These are phyloP conservation scores for Echinochloa phyllopogon DNA, from an alignment of 176 grass and related monocot species.

Conservation along the genomic window DNA sequence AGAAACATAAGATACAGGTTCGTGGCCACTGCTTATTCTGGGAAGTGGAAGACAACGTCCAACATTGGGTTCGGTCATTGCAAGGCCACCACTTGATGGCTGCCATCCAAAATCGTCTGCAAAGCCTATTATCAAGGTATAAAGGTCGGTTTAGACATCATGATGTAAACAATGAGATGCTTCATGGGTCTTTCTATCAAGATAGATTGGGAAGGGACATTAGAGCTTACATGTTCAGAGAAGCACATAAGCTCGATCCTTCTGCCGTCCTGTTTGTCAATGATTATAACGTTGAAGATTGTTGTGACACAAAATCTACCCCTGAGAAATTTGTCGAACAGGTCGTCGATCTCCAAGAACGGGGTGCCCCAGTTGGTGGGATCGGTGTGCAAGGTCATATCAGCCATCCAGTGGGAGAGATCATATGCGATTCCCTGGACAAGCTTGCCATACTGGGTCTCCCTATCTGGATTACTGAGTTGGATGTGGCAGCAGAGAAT, in stretches of 20 bases:
- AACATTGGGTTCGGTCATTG: constrained; percentile 79
- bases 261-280: constrained; percentile 92
- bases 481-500: constrained; percentile 84
- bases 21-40: constrained; percentile 96
- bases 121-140: constrained; percentile 77
- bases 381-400: constrained; percentile 96
- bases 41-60: constrained; percentile 89
- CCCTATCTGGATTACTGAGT: constrained; percentile 91
- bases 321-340: constrained; percentile 85
- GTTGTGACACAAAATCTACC: constrained; percentile 88
- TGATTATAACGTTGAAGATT: constrained; percentile 95
- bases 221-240: constrained; percentile 93
- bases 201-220: constrained; percentile 89
- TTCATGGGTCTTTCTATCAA: constrained; percentile 97
- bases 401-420: constrained; percentile 86
- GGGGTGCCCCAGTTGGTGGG: constrained; percentile 81
- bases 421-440: constrained; percentile 88
- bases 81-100: constrained; percentile 73
- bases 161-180: constrained; percentile 99
- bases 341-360: constrained; percentile 83
- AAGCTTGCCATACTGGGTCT: constrained; percentile 82
- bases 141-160: constrained; percentile 88
- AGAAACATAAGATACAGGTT: constrained; percentile 78
- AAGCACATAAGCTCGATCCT: constrained; percentile 87
- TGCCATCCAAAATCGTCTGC: constrained; percentile 71